Percentiles rank a stretch among this genome's conserved stretches.
Conservation (phyloP, 2,329 filamentous ascomycete species). For the Botrytis sinoallii region DNA sequence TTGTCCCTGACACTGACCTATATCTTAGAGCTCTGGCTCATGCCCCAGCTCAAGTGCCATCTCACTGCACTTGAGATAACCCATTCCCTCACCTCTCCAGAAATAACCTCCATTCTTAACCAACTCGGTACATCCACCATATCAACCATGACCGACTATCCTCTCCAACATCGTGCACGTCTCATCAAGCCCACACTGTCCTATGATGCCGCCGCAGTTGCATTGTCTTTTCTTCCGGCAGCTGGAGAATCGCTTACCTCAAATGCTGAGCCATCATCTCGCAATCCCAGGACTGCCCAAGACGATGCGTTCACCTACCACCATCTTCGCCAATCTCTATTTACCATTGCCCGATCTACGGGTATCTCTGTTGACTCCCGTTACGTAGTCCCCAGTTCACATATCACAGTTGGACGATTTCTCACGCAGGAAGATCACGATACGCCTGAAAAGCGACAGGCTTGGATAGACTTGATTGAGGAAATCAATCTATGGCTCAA, state of each 20-base stretch:
- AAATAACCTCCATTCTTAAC: conserved; percentile 63
- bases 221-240: conserved; percentile 82
- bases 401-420: conserved; percentile 84
- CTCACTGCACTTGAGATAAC: conserved; percentile 81
- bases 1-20: background rate
- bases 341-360: conserved; percentile 54
- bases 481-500: conserved; percentile 74
- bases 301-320: conserved; percentile 81
- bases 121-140: conserved; percentile 53
- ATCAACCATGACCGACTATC: conserved; percentile 61
- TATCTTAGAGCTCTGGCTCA: conserved; percentile 72
- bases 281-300: conserved; percentile 38
- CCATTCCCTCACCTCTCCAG: conserved; percentile 69
- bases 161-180: conserved; percentile 64
- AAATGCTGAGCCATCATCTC: background rate
- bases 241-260: conserved; percentile 53
- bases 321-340: conserved; percentile 80
- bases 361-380: conserved; percentile 72
- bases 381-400: conserved; percentile 85
- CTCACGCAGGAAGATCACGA: conserved; percentile 64
- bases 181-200: conserved; percentile 80
- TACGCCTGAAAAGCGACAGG: conserved; percentile 48
- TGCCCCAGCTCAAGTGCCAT: conserved; percentile 76
- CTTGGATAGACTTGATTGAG: conserved; percentile 70
- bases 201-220: conserved; percentile 81